Conservation (phyloP, 352 stramenopile genomes). For the Globisporangium spinosum region DNA sequence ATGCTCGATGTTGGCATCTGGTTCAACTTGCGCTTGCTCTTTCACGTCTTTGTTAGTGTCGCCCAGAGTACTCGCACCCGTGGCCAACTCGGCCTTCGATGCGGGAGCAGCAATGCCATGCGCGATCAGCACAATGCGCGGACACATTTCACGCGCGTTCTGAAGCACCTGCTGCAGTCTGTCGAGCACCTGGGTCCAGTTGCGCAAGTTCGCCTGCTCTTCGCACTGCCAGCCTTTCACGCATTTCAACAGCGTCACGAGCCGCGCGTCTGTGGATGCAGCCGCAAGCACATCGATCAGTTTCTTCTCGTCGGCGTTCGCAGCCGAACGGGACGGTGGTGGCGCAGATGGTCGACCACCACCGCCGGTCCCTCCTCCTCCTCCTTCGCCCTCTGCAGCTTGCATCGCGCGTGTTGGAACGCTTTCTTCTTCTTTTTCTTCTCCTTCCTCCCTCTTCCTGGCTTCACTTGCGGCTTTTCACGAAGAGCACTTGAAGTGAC, state of each 20-base stretch:
- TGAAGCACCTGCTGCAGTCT: constrained; percentile 50
- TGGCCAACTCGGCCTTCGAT: neutral
- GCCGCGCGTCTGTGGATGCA: constrained; percentile 30
- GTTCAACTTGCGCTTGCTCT: constrained; percentile 6
- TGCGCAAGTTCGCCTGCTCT: constrained; percentile 68
- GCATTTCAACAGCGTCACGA: constrained; percentile 60
- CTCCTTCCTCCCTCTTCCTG: neutral
- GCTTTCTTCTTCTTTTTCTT: neutral
- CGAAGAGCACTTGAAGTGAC: neutral
- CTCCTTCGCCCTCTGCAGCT: constrained; percentile 14
- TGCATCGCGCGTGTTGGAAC: constrained; percentile 7
- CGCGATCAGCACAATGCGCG: constrained; percentile 41
- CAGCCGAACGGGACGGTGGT: constrained; percentile 3
- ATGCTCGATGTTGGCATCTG: constrained; percentile 26
- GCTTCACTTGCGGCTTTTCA: neutral
- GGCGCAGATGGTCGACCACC: neutral
- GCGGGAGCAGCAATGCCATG: neutral
- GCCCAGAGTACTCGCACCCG: neutral
- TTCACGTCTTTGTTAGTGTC: constrained; percentile 20
- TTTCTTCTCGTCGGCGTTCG: constrained; percentile 47
- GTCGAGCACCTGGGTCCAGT: constrained; percentile 61
- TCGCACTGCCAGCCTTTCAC: constrained; percentile 79
- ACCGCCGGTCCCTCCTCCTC: neutral
- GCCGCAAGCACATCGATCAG: constrained; percentile 64
- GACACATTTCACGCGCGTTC: constrained; percentile 34